Base-by-base conservation (phyloP, 306 rosid genomes). In the Amphicarpaea edgeworthii region DNA sequence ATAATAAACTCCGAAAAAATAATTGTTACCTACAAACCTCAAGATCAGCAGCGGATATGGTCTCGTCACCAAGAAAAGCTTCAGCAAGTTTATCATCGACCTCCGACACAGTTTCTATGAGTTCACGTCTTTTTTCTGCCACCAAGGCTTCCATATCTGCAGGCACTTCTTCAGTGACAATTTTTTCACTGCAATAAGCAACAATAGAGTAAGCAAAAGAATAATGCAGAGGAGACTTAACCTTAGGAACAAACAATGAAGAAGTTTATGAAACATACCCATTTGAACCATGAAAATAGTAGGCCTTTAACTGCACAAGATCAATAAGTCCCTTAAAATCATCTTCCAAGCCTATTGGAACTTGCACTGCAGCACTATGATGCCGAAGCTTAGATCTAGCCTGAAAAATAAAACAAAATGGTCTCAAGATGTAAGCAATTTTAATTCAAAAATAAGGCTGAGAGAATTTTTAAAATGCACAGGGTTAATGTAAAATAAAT, bases 81-180 rank as follows among this genome's bases (percentile, higher is more conserved):
- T 95, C 97, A 66, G 99, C 99, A 80, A 95, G 99, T 84, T 83
- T 83, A 80, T 95, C 99, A 45, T 95, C 99, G 61, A 95, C 97
- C 83, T 95, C 99, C 9, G 97, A 95, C 53, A 92, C 97, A 76
- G 83, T 81, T 81, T 95, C 99, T 76, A 95, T 86, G 42, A 95
- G 89, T 74, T 95, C 99, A 14, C 79, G 97, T 80, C 99, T 89
- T 85, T 92, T 95, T 73, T 95, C 99, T 40, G 92, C 72, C 26
- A 87, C 97, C 17, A 95, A 78, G 37, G 84, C 87, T 82, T 85
- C 96, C 96, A 95, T 92, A 68, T 89, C 85, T 15, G 89, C 76
- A 81, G 97, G 97, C 50, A 95, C 82, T 15, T 95, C 93, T 86
- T 95, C 96, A 47, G 66, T 42, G 57, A 84, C 89, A 57, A 95